Evolutionary conservation across 352 stramenopile species (phyloP).

Genomic region (Phytophthora cryptogea): DNA sequence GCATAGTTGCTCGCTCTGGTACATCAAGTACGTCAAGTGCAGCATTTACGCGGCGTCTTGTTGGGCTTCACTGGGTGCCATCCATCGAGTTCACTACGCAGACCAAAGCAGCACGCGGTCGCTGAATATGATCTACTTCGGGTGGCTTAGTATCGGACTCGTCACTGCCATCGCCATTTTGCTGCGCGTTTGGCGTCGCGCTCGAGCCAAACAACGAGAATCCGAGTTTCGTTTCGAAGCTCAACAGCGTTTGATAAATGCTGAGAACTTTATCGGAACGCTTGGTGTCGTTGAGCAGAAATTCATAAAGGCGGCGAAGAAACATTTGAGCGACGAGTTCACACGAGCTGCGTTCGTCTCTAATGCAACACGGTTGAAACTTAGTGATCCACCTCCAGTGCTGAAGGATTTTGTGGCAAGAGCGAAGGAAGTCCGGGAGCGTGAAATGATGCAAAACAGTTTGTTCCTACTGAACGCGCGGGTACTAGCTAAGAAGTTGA

Average conservation of each 20-base stretch:
- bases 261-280: neutral
- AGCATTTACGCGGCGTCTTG: constrained; percentile 59
- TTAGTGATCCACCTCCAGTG: constrained; percentile 1
- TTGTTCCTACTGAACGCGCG: constrained; percentile 21
- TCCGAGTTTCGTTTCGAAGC: constrained; percentile 13
- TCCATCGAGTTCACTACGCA: constrained; percentile 41
- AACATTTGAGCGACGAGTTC: constrained; percentile 1
- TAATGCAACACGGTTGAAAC: constrained; percentile 15
- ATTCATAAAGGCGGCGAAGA: constrained; percentile 19
- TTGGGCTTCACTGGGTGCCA: constrained; percentile 55
- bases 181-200: constrained; percentile 19
- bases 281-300: constrained; percentile 14
- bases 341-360: constrained; percentile 12
- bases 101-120: constrained; percentile 26
- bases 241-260: constrained; percentile 21
- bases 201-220: constrained; percentile 15
- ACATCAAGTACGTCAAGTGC: constrained; percentile 57
- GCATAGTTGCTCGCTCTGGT: constrained; percentile 63
- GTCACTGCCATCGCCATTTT: constrained; percentile 27
- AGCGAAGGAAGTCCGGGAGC: neutral
- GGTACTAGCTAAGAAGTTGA: constrained; percentile 13
- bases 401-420: constrained; percentile 13
- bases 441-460: neutral
- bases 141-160: constrained; percentile 52
- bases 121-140: constrained; percentile 63